Evolutionary conservation across 2,329 filamentous ascomycete genomes (phyloP).

Genomic region (Macrophomina phaseolina): DNA sequence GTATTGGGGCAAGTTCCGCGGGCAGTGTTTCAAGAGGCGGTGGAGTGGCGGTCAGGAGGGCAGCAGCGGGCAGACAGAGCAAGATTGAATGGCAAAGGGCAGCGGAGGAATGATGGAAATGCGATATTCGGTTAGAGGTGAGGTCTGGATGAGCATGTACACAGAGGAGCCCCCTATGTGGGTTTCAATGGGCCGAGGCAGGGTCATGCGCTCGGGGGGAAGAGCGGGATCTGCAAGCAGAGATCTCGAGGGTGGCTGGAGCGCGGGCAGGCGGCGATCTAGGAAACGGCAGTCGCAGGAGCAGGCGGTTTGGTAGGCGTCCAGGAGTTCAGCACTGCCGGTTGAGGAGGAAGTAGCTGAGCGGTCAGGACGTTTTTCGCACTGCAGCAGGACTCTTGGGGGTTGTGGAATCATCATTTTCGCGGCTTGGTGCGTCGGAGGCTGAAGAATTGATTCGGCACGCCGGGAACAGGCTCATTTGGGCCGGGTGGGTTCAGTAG

Average conservation of each 20-base stretch:
- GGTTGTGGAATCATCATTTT: not conserved
- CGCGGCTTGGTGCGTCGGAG: not conserved
- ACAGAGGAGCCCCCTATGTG: not conserved
- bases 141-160: not conserved
- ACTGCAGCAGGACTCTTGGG: not conserved
- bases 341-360: not conserved
- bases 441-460: slow-evolving; percentile 1
- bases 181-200: not conserved
- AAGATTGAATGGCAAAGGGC: not conserved
- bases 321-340: not conserved
- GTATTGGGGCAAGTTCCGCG: not conserved
- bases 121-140: not conserved
- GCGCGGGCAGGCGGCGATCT: not conserved
- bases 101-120: not conserved
- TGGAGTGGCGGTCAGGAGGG: not conserved
- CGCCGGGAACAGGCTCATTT: not conserved
- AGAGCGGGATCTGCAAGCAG: slow-evolving; percentile 16
- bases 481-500: not conserved
- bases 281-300: not conserved
- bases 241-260: slow-evolving; percentile 15
- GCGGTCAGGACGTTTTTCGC: not conserved
- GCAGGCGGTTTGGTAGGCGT: not conserved
- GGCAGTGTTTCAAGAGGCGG: not conserved
- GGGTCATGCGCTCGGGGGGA: slow-evolving; percentile 3
- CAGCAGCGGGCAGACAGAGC: not conserved